Conservation (phyloP, 345 rosid genomes). For the Barbarea vulgaris region DNA sequence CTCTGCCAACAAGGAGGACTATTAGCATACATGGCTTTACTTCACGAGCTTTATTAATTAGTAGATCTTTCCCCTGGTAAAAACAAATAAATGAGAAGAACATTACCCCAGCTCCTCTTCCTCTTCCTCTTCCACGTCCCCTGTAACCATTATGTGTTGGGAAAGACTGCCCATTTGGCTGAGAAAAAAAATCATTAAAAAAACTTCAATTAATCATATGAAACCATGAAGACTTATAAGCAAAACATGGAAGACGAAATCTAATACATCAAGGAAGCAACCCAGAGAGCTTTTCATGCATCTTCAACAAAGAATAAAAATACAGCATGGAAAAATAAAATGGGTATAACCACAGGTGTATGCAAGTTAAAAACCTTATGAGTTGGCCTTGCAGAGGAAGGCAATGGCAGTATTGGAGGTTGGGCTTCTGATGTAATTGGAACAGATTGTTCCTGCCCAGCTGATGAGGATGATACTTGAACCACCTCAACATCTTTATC, state of each 20-base stretch:
- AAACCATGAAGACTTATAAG: conserved; percentile 14
- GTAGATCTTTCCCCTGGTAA: neutral
- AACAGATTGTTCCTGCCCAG: conserved; percentile 51
- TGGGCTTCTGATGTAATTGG: conserved; percentile 58
- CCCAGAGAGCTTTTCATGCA: conserved; percentile 13
- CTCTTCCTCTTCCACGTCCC: conserved; percentile 87
- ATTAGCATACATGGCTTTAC: conserved; percentile 7
- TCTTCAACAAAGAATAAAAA: neutral
- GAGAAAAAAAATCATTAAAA: neutral
- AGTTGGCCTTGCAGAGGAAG: conserved; percentile 57
- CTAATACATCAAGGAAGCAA: conserved; percentile 3
- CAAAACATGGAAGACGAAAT: neutral
- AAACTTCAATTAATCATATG: conserved; percentile 5
- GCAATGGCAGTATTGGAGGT: conserved; percentile 86
- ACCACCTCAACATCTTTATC: conserved; percentile 79
- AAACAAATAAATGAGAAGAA: conserved; percentile 10
- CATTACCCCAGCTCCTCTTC: conserved; percentile 87
- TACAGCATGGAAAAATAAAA: neutral
- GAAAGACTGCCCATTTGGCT: conserved; percentile 72
- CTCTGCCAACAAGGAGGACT: conserved; percentile 38
- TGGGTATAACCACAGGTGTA: neutral
- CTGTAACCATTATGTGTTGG: conserved; percentile 59
- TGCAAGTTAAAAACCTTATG: conserved; percentile 37
- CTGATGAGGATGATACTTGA: conserved; percentile 55
- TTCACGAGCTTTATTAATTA: neutral